Base-by-base conservation (phyloP, 345 rosid genomes). In the Cardamine chenopodiifolia region DNA sequence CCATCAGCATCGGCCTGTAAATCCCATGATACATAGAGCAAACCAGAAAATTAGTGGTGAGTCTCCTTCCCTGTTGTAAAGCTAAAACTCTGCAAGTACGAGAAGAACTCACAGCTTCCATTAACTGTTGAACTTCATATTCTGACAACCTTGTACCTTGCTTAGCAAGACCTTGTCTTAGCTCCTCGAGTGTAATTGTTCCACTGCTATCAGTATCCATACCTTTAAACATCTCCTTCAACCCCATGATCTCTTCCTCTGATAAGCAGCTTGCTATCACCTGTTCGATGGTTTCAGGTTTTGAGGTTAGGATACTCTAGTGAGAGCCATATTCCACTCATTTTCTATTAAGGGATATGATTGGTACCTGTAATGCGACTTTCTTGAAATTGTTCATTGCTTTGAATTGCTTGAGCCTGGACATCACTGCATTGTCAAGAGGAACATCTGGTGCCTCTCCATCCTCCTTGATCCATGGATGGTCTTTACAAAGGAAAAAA, bases 361-460 rank as follows among this genome's bases (percentile, higher is more conserved):
- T 68, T 28, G 10, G 28, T 81, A 87, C 92, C 85, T 86, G 79
- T 48, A 88, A 81, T 83, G 93, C 93, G 67, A 88, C 90, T 88
- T 88, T 88, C 83, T 88, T 88, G 84, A 88, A 88, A 25, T 86
- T 78, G 72, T 88, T 88, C 93, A 88, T 86, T 37, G 93, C 93
- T 80, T 86, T 88, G 83, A 88, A 88, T 55, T 88, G 93, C 67
- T 88, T 88, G 83, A 88, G 93, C 83, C 93, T 86, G 20, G 74
- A 74, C 83, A 88, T 69, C 31, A 88, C 93, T n/a, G 90, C 90
- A 62, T 86, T 86, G 79, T 88, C 90, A 54, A 88, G 93, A 81
- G 93, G 93, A 82, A 86, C 86, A 73, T 88, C 93, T 55, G 93
- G 93, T 65, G 93, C 93, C 39, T 88, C 93, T 78, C 93, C 93